A percentile compares a stretch with the other conserved stretches of the same genome.
Evolutionary conservation across 139 green algal species (phyloP).

Genomic region (Microglena sp.): DNA sequence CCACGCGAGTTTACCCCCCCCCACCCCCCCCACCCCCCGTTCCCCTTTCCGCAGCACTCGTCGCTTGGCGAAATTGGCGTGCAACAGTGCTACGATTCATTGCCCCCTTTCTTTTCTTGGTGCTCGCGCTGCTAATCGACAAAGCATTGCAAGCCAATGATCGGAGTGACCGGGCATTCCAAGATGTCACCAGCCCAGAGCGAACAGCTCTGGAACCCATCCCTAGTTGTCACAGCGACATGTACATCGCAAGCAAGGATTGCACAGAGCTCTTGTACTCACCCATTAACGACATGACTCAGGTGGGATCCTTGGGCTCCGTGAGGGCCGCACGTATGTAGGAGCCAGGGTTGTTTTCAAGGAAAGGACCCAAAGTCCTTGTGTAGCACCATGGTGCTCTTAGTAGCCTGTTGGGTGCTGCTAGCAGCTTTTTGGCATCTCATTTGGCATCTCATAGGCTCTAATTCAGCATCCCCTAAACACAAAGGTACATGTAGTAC

Average conservation of each 20-base stretch:
- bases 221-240: conserved; percentile 28
- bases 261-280: conserved; percentile 71
- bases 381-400: too few species aligned
- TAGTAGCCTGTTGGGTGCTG: too few species aligned
- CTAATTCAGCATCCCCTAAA: too few species aligned
- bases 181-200: conserved; percentile 3
- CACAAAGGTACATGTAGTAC: too few species aligned
- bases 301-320: conserved; percentile 18
- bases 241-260: conserved; percentile 41
- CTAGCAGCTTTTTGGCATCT: too few species aligned
- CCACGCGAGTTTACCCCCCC: too few species aligned
- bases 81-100: conserved; percentile 64
- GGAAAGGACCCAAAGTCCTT: too few species aligned
- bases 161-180: conserved; percentile 9
- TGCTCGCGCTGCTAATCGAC: conserved; percentile 69
- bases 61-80: conserved; percentile 63
- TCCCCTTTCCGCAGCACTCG: conserved; percentile 37
- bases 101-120: conserved; percentile 78
- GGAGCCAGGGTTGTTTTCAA: too few species aligned
- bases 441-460: too few species aligned
- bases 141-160: conserved; percentile 44
- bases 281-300: conserved; percentile 27
- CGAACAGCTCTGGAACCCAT: conserved; percentile 11
- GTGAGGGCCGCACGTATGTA: too few species aligned
- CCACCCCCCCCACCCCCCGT: too few species aligned